Percentiles rank a stretch among this genome's conserved stretches.
These are phyloP conservation scores for Gyromitra esculenta DNA, from an alignment of 2,329 filamentous ascomycete species.

Conservation along the genomic window DNA sequence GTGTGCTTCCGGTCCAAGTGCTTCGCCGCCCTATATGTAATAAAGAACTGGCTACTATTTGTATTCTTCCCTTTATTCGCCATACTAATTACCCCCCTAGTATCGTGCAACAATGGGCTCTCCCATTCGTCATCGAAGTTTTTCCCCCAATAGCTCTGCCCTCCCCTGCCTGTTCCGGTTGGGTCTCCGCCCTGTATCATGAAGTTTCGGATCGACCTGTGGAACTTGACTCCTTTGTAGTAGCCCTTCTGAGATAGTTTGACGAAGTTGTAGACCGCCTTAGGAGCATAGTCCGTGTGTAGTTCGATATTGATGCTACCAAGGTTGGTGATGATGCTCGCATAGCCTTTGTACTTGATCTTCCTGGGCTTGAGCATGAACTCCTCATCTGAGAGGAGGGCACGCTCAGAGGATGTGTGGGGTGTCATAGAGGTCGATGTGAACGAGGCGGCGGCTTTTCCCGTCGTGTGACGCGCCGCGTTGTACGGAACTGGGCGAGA, in stretches of 20 bases:
- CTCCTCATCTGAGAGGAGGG: constrained; percentile 89
- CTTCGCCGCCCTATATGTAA: constrained; percentile 83
- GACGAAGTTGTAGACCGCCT: constrained; percentile 97
- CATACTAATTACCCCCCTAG: constrained; percentile 85
- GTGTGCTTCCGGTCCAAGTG: constrained; percentile 94
- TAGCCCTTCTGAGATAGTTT: constrained; percentile 88
- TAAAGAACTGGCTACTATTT: constrained; percentile 94
- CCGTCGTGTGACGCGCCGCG: constrained; percentile 88
- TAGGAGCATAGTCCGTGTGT: constrained; percentile 88
- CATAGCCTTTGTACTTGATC: constrained; percentile 90
- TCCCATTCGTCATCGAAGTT: constrained; percentile 95
- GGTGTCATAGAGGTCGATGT: constrained; percentile 94
- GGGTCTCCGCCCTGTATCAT: constrained; percentile 99
- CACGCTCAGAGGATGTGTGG: constrained; percentile 86
- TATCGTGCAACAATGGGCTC: constrained; percentile 83
- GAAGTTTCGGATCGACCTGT: constrained; percentile 93
- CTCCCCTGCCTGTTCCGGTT: constrained; percentile 89
- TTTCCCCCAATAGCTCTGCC: constrained; percentile 89
- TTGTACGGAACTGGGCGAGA: constrained; percentile 72
- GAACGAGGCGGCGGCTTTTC: constrained; percentile 89
- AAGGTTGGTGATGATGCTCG: constrained; percentile 83
- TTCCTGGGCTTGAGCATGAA: constrained; percentile 93
- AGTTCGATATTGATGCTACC: constrained; percentile 89
- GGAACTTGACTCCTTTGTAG: constrained; percentile 84
- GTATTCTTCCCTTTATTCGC: constrained; percentile 99